Base-by-base conservation (phyloP, 2,329 filamentous ascomycete species). In the Aspergillus clavatus region DNA sequence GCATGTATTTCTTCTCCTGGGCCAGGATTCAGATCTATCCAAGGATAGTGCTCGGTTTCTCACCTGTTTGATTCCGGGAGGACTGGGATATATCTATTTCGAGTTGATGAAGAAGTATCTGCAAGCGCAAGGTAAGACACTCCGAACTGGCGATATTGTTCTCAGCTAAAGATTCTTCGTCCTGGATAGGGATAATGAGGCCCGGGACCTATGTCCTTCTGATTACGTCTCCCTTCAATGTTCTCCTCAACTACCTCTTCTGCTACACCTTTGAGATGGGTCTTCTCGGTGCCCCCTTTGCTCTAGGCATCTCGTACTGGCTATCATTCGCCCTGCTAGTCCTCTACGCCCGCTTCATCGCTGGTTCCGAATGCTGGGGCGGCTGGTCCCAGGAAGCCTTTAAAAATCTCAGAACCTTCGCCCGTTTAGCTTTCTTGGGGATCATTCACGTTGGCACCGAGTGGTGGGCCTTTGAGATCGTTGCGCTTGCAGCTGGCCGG, bases 381-480 rank as follows among this genome's bases (percentile, higher is more conserved):
- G 89, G 89, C 0, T 82, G 82, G 65, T 79, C 79, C 5, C 73
- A 75, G 3, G 77, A 76, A 38, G 84, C 83, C 2, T 61, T 86
- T n/a, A 72, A 77, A 1, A 86, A 90, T 56, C 73, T 86, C 12
- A 69, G 78, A 12, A 81, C 82, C 0, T 95, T 95, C 62, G 76
- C 86, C 1, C 80, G 82, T 7, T 79, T 95, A 3, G 87, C 89
- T 0, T 67, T 85, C 11, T 72, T 94, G 0, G 89, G 89, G 0
- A 75, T 94, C 33, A 70, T 94, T 3, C 89, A 94, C 52, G 86
- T 95, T 4, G 89, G 87, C 3, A 93, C 88, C 0, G 89, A 95
- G 67, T 95, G 88, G 89, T 94, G 89, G 89, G 89, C 89, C 0
- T 95, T 95, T 57, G 89, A 94, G 67, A 91, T 94, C 53, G 87